Evolutionary conservation across 495 filamentous ascomycete species (phyloP), one percentile per base, ranked within the genome.

Genomic region (Penicillium silybi): DNA sequence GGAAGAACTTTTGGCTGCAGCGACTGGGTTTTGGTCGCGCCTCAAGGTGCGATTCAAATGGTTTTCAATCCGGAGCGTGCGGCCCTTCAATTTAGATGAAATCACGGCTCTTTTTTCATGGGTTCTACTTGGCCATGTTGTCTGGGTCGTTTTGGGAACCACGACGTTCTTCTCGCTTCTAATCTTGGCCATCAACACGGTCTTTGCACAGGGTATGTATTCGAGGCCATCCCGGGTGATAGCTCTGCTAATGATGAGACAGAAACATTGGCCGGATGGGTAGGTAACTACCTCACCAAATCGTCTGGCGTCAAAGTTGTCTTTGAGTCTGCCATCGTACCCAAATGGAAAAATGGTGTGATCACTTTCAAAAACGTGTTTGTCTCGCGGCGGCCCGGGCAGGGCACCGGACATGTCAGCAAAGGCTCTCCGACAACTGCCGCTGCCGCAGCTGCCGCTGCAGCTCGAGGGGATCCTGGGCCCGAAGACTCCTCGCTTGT

Each of bases 351-450:
- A 56, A 85, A 90, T 61, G 91, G 91, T 10, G 91, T 96, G 19
- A 98, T 98, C 53, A 89, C 89, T 0, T 95, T 98, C 73, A 88
- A 89, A 61, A 97, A 96, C 64, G 93, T 98, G 8, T 97, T 97
- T 62, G 88, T 97, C 3, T 97, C 93, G 7, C 78, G 92, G 47
- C 76, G 93, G 48, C 95, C 95, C 10, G 93, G 93, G 2, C 87
- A 95, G 61, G 78, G 74, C 17, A 69, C 70, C 6, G 85, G 80
- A 41, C 80, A 89, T 63, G 95, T 98, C 35, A 92, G 84, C 69
- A 97, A 98, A 73, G 93, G 93, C 2, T 96, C 93, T 9, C 84
- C 90, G 15, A 84, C 84, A 42, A 87, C 81, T 45, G 91, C 92
- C 3, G 92, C 91, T 0, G 91, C 86, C 2, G 93, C 91, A 2